Evolutionary conservation across 2,329 filamentous ascomycete species (phyloP).

Genomic region (Hypoxylon sp.): DNA sequence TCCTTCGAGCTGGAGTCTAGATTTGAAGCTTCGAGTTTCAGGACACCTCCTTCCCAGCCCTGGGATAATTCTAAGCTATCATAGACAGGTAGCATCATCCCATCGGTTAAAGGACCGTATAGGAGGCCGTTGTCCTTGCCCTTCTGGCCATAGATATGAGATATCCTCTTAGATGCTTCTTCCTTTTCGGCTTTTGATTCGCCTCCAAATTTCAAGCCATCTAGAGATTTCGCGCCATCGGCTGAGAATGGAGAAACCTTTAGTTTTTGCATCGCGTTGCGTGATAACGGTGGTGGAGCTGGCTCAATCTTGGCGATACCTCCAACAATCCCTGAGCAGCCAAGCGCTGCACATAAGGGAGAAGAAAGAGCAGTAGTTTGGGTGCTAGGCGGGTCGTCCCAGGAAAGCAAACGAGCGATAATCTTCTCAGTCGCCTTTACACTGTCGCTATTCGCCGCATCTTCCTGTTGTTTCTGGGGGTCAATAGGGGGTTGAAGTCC

Average conservation of each 20-base stretch:
- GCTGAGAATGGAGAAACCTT: conserved; percentile 83
- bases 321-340: conserved; percentile 77
- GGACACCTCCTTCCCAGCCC: conserved; percentile 83
- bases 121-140: conserved; percentile 68
- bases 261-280: conserved; percentile 69
- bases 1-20: conserved; percentile 54
- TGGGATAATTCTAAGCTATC: conserved; percentile 62
- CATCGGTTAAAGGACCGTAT: conserved; percentile 87
- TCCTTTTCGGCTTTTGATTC: conserved; percentile 86
- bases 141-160: conserved; percentile 72
- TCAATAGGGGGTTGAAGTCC: conserved; percentile 77
- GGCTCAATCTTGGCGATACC: conserved; percentile 88
- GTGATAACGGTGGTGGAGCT: conserved; percentile 75
- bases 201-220: conserved; percentile 84
- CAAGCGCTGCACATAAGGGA: conserved; percentile 76
- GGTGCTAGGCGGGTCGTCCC: conserved; percentile 87
- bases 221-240: conserved; percentile 61
- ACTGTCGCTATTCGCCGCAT: conserved; percentile 63
- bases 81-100: conserved; percentile 74
- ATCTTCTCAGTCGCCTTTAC: conserved; percentile 70
- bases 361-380: conserved; percentile 83
- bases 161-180: conserved; percentile 75
- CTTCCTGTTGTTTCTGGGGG: conserved; percentile 73
- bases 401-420: conserved; percentile 77
- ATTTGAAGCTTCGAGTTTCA: conserved; percentile 75